A percentile compares a stretch with the other conserved stretches of the same genome.
These are phyloP conservation scores for Thalia dealbata DNA, from an alignment of 176 grass and related monocot species.

Conservation along the genomic window DNA sequence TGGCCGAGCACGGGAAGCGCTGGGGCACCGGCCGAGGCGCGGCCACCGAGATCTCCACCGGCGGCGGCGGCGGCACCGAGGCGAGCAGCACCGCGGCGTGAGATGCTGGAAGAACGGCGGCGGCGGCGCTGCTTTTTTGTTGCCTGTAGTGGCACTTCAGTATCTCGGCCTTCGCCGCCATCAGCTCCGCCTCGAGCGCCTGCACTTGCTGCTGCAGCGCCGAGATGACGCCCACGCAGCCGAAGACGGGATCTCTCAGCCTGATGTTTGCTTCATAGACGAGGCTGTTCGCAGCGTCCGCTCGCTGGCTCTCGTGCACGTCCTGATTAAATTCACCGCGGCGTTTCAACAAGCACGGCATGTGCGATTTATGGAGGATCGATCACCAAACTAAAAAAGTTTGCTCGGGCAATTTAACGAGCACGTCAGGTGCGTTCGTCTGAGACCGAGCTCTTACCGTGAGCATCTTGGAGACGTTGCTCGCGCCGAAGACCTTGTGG, in stretches of 20 bases:
- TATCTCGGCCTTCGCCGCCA: constrained; percentile 52
- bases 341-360: not conserved
- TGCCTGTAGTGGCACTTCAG: constrained; percentile 51
- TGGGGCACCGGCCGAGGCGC: not conserved
- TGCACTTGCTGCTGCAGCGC: constrained; percentile 80
- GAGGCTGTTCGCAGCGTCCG: constrained; percentile 73
- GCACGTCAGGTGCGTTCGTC: not conserved
- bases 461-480: constrained; percentile 96
- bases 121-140: not conserved
- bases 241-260: constrained; percentile 74
- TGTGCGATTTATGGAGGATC: not conserved
- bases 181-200: constrained; percentile 65
- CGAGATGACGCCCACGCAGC: constrained; percentile 85
- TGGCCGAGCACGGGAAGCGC: constrained; percentile 8
- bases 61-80: constrained; percentile 30
- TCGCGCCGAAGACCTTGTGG: constrained; percentile 91
- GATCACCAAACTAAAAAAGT: not conserved
- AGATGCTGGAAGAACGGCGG: constrained; percentile 35
- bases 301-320: constrained; percentile 79
- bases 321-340: constrained; percentile 35
- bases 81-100: constrained; percentile 22
- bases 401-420: too few relatives aligned
- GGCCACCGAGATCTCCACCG: constrained; percentile 16
- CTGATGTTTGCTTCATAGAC: constrained; percentile 89
- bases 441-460: constrained; percentile 20